A percentile compares a stretch with the other conserved stretches of the same genome.
These are phyloP conservation scores for Barbatosphaeria neglecta DNA, from an alignment of 495 filamentous ascomycete genomes.

Conservation along the genomic window DNA sequence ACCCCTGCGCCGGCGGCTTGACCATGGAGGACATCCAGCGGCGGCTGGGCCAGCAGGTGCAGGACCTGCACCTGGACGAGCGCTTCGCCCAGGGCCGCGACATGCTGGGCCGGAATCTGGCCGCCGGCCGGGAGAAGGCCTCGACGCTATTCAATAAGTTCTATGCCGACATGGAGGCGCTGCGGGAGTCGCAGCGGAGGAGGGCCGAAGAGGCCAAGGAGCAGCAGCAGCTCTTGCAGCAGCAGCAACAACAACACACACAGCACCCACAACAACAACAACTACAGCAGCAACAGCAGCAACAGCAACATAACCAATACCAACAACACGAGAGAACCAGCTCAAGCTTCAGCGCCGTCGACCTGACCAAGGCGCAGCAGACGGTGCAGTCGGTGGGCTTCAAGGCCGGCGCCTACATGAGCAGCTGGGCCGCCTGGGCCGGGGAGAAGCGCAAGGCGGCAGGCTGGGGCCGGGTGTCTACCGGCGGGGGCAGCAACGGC, in stretches of 20 bases:
- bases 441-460: conserved; percentile 68
- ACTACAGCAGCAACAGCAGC: conserved; percentile 23
- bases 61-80: conserved; percentile 83
- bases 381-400: conserved; percentile 54
- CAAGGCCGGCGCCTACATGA: conserved; percentile 78
- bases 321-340: conserved; percentile 17
- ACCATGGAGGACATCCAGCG: conserved; percentile 92
- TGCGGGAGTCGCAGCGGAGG: conserved; percentile 71
- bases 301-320: conserved; percentile 4
- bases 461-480: conserved; percentile 36
- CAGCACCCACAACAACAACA: conserved; percentile 6
- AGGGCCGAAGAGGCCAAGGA: conserved; percentile 46
- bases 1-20: conserved; percentile 89
- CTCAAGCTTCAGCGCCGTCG: conserved; percentile 29
- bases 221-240: conserved; percentile 23
- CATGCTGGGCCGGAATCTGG: conserved; percentile 63
- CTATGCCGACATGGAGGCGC: conserved; percentile 77
- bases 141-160: conserved; percentile 72
- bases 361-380: conserved; percentile 56
- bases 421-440: conserved; percentile 92
- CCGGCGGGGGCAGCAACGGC: conserved; percentile 6
- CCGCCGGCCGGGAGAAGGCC: conserved; percentile 76
- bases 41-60: conserved; percentile 74
- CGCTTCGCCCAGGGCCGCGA: conserved; percentile 66
- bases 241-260: conserved; percentile 5